Conservation (phyloP, 345 rosid genomes). For the Microthlaspi erraticum region DNA sequence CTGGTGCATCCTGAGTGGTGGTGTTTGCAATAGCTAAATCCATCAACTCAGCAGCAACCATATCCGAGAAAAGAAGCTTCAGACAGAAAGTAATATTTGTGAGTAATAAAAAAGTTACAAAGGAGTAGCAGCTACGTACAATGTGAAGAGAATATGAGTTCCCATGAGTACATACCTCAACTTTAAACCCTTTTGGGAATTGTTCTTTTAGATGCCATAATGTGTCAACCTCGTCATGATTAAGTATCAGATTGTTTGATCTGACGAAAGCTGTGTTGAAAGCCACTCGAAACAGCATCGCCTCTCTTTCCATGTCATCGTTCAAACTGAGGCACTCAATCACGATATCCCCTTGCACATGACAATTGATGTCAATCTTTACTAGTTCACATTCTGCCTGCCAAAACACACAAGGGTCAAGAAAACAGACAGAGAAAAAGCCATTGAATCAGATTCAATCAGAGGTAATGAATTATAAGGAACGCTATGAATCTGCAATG, state of each 20-base stretch:
- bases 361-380: slow-evolving; percentile 88
- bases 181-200: slow-evolving; percentile 88
- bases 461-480: not conserved
- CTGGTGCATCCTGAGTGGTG: slow-evolving; percentile 33
- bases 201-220: slow-evolving; percentile 81
- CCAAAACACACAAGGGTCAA: slow-evolving; percentile 2
- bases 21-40: slow-evolving; percentile 47
- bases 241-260: slow-evolving; percentile 93
- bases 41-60: slow-evolving; percentile 72
- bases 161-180: slow-evolving; percentile 65
- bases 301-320: slow-evolving; percentile 76
- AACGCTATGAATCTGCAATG: not conserved
- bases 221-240: slow-evolving; percentile 84
- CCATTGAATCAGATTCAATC: too few species aligned
- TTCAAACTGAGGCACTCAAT: slow-evolving; percentile 83
- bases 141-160: slow-evolving; percentile 23
- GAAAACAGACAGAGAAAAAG: not conserved
- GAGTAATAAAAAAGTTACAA: slow-evolving; percentile 30
- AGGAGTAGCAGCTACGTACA: slow-evolving; percentile 4
- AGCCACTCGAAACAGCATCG: slow-evolving; percentile 83
- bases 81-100: slow-evolving; percentile 45
- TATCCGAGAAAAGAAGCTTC: slow-evolving; percentile 95
- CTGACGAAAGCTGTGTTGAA: slow-evolving; percentile 93
- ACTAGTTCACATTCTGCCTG: slow-evolving; percentile 79
- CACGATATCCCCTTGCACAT: slow-evolving; percentile 89